phyloP scores from a whole-genome alignment of 345 rosid genomes.

The Populus nigra region DNA sequence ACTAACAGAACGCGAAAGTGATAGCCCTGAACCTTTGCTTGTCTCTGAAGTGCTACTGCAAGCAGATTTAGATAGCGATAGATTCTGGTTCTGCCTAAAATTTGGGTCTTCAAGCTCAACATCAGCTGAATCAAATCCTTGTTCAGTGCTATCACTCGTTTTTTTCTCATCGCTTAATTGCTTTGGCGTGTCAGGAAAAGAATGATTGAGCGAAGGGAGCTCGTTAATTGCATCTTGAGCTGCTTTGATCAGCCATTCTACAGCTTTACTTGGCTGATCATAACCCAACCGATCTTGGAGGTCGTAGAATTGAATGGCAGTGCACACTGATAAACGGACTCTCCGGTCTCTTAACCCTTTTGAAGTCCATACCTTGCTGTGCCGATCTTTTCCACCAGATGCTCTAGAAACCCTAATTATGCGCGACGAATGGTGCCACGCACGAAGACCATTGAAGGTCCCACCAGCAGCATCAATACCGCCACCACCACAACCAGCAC shows the following conservation, averaged over 20 bases:
- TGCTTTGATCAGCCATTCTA: slow-evolving; percentile 91
- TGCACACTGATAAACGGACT: slow-evolving; percentile 80
- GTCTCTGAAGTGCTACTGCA: slow-evolving; percentile 95
- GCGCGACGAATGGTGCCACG: slow-evolving; percentile 74
- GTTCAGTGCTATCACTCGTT: slow-evolving; percentile 38
- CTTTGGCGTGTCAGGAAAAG: slow-evolving; percentile 61
- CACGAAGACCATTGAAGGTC: slow-evolving; percentile 42
- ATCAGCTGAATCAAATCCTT: slow-evolving; percentile 55
- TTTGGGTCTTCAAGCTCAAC: slow-evolving; percentile 47
- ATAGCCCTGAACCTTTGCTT: slow-evolving; percentile 79
- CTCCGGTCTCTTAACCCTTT: slow-evolving; percentile 88
- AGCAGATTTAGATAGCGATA: slow-evolving; percentile 76
- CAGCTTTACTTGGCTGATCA: slow-evolving; percentile 97
- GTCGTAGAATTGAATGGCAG: slow-evolving; percentile 93
- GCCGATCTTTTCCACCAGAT: slow-evolving; percentile 97
- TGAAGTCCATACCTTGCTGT: slow-evolving; percentile 95
- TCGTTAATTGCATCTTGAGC: slow-evolving; percentile 79
- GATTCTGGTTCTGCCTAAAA: slow-evolving; percentile 49
- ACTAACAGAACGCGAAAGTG: slow-evolving; percentile 69
- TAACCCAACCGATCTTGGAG: slow-evolving; percentile 90
- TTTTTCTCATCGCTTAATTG: slow-evolving; percentile 63
- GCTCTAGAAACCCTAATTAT: slow-evolving; percentile 96
- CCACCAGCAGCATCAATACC: slow-evolving; percentile 11
- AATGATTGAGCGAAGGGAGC: slow-evolving; percentile 70
- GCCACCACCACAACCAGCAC: slow-evolving; percentile 23